phyloP scores from a whole-genome alignment of 352 stramenopile species.

The Phytophthora lateralis region DNA sequence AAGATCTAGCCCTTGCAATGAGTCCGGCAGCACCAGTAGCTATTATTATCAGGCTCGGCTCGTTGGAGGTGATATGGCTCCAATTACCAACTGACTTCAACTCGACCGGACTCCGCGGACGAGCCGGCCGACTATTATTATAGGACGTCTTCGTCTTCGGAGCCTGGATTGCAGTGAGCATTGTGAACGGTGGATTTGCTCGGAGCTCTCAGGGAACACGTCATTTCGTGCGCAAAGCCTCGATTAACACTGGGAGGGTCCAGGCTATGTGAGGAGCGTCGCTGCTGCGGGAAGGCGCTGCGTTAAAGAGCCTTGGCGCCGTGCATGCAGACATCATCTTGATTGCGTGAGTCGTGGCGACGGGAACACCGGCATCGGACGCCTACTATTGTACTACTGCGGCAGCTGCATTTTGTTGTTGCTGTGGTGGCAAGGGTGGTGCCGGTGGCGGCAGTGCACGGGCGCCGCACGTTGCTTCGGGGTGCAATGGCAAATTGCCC shows the following conservation, averaged over 20 bases:
- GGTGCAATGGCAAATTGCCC: background rate
- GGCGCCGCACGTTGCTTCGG: too few species aligned
- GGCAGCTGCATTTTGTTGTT: background rate
- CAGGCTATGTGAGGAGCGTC: constrained; percentile 14
- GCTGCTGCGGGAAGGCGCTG: constrained; percentile 7
- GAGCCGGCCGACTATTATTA: constrained; percentile 1
- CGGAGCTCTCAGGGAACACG: background rate
- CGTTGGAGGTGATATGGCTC: constrained; percentile 10
- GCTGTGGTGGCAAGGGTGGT: background rate
- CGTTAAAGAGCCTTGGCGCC: constrained; percentile 14
- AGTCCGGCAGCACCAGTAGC: background rate
- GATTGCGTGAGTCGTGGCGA: constrained; percentile 1
- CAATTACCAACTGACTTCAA: constrained; percentile 28
- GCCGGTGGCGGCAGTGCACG: too few species aligned
- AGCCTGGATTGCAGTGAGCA: background rate
- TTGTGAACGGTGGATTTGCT: background rate
- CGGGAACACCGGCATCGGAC: background rate
- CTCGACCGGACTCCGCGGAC: constrained; percentile 11
- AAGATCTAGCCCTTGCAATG: constrained; percentile 11
- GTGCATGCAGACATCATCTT: constrained; percentile 9
- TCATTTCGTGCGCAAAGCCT: constrained; percentile 16
- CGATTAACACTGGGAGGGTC: constrained; percentile 13
- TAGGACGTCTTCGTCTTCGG: too few species aligned
- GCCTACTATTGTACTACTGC: background rate
- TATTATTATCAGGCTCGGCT: background rate